These are phyloP conservation scores for Lactifluus subvellereus DNA, from an alignment of 768 basidiomycete species.

Conservation along the genomic window DNA sequence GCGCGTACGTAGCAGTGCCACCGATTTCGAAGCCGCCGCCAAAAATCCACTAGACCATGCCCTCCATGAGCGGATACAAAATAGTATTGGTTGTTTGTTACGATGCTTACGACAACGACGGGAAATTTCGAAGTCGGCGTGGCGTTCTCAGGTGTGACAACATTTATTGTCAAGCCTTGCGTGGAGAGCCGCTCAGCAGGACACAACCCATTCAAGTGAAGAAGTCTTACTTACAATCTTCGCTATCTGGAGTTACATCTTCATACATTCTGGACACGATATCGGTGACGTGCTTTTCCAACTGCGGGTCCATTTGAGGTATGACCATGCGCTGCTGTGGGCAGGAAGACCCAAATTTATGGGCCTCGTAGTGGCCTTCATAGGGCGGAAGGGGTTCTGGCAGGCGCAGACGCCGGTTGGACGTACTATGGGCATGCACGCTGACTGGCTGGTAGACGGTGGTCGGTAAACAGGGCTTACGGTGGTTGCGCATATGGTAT, in stretches of 20 bases:
- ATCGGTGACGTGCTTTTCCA: conserved; percentile 6
- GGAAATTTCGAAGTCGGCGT: conserved; percentile 12
- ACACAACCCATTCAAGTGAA: neutral
- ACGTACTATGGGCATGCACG: conserved; percentile 1
- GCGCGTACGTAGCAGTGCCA: conserved; percentile 18
- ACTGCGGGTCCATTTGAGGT: neutral
- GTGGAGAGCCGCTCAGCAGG: neutral
- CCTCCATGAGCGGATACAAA: neutral
- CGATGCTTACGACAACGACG: conserved; percentile 19
- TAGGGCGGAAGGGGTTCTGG: conserved; percentile 23
- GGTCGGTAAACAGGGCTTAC: conserved; percentile 20
- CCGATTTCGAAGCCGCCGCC: conserved; percentile 24
- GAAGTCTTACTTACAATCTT: conserved; percentile 22
- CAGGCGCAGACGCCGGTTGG: conserved; percentile 21
- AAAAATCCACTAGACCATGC: conserved; percentile 16
- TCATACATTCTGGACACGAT: conserved; percentile 17
- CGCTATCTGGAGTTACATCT: conserved; percentile 14
- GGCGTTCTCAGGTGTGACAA: conserved; percentile 8
- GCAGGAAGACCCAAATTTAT: conserved; percentile 26
- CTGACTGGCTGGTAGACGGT: neutral
- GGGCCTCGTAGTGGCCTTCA: conserved; percentile 22
- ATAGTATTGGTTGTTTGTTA: no score
- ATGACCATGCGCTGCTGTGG: conserved; percentile 25
- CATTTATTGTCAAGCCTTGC: conserved; percentile 23
- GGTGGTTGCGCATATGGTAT: conserved; percentile 31